phyloP scores from a whole-genome alignment of 2,329 filamentous ascomycete species.

The Hirsutella minnesotensis region DNA sequence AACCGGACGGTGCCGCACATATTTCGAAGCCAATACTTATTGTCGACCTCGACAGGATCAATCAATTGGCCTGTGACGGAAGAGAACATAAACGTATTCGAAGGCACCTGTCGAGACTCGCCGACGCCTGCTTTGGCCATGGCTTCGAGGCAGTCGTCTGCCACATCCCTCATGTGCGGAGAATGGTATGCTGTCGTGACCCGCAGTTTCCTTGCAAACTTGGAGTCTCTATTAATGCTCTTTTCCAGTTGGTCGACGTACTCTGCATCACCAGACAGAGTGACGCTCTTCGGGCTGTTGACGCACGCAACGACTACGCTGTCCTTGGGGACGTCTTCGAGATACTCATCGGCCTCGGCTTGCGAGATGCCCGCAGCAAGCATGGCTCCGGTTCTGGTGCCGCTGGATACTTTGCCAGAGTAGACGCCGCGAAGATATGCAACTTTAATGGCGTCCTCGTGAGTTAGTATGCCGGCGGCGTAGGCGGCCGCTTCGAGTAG shows the following conservation, averaged over 20 bases:
- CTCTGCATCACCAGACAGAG: slow-evolving; percentile 10
- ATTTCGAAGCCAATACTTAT: background rate
- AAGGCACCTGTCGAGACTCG: background rate
- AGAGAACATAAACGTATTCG: slow-evolving; percentile 1
- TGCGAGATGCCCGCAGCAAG: slow-evolving; percentile 12
- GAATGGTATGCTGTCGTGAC: slow-evolving; percentile 12
- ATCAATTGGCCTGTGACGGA: background rate
- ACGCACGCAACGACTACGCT: slow-evolving; percentile 9
- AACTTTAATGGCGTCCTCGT: slow-evolving; percentile 14
- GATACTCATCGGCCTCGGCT: slow-evolving; percentile 3
- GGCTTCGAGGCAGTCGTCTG: slow-evolving; percentile 27
- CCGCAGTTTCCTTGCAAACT: slow-evolving; percentile 11
- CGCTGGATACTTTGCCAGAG: background rate
- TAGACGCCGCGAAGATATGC: slow-evolving; percentile 18
- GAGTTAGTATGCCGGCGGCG: slow-evolving; percentile 6
- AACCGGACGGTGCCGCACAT: background rate
- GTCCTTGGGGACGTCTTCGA: slow-evolving; percentile 3
- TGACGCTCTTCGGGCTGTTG: slow-evolving; percentile 13
- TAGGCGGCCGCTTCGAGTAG: slow-evolving; percentile 16
- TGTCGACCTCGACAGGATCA: background rate
- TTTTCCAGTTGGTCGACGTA: slow-evolving; percentile 7
- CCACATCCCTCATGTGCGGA: slow-evolving; percentile 10
- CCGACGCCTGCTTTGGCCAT: slow-evolving; percentile 2
- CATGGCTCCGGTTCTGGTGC: slow-evolving; percentile 11
- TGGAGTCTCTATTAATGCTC: slow-evolving; percentile 2